Conservation (phyloP, 202 grass and related monocot species). For the Bolboschoenoplectus hybrid region DNA sequence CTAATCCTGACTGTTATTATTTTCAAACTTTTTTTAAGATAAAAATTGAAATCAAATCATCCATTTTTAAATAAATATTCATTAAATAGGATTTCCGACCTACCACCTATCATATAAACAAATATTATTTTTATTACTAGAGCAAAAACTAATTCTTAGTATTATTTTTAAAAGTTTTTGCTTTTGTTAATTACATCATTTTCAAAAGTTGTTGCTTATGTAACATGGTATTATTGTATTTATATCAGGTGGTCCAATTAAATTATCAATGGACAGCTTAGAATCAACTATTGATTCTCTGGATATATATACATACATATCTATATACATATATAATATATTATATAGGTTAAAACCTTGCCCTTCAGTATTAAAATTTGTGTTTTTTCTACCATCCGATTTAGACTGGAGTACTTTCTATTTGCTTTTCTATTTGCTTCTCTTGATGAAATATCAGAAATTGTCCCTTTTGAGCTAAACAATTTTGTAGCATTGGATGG, state of each 20-base stretch:
- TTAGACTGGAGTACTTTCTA: background rate
- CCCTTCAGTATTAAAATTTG: slow-evolving; percentile 15
- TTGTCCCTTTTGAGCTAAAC: background rate
- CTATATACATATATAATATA: no score
- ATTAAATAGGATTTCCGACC: no score
- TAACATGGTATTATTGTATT: slow-evolving; percentile 1
- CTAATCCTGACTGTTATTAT: no score
- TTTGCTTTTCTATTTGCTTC: background rate
- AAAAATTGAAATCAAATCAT: no score
- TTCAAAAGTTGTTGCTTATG: background rate
- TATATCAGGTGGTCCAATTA: background rate
- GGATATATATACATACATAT: no score
- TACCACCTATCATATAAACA: no score
- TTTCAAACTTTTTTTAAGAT: no score
- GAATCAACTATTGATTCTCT: slow-evolving; percentile 3
- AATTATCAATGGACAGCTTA: background rate
- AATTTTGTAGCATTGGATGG: background rate
- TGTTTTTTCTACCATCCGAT: slow-evolving; percentile 20
- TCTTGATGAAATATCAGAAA: background rate
- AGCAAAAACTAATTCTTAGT: no score
- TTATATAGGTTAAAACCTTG: background rate
- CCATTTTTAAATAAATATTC: no score
- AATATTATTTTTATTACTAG: no score
- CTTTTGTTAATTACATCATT: no score
- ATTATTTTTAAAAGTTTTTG: no score